Evolutionary conservation across 2,329 filamentous ascomycete species (phyloP), one percentile per base, ranked within the genome.

Genomic region (Septoria linicola): DNA sequence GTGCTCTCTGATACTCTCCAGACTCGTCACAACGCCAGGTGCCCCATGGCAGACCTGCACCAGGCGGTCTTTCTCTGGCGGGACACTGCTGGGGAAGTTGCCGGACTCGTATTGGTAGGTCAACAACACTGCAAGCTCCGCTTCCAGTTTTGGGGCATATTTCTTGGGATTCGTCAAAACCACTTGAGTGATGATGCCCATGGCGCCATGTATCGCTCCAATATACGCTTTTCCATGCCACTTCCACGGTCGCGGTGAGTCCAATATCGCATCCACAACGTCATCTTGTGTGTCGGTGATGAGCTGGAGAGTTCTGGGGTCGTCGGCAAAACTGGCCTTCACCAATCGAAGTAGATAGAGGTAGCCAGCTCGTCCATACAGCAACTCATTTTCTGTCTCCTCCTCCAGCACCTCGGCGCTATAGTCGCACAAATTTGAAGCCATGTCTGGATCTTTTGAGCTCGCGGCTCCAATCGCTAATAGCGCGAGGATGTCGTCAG

Each of bases 151-250:
- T 1, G 74, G 66, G 1, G 83, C 81, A 55, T 79, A 74, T n/a
- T 73, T 71, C 4, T 71, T 68, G 0, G 81, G 78, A 49, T 78
- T 76, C 2, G 82, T 81, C 32, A 81, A 71, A 1, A 87, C 76
- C 11, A 88, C 71, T 66, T 89, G 85, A n/a, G 80, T 83, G 49
- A 89, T 76, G 65, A 87, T 87, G 3, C 85, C 83, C 20, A 88
- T 80, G 10, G 80, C 77, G 6, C 86, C 86, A 62, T 89, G 84
- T 0, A 79, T 80, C 4, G 84, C 81, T 1, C 85, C 86, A 30
- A 86, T 72, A 61, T 86, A 87, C 1, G 72, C 72, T 59, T 80
- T 81, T 11, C 77, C 79, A 53, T 81, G 78, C 80, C 82, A 88
- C 55, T 75, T 77, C 85, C 85, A 88, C 1, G 78, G 77, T 39